phyloP scores from a whole-genome alignment of 2,329 filamentous ascomycete genomes.

The Metarhizium album region DNA sequence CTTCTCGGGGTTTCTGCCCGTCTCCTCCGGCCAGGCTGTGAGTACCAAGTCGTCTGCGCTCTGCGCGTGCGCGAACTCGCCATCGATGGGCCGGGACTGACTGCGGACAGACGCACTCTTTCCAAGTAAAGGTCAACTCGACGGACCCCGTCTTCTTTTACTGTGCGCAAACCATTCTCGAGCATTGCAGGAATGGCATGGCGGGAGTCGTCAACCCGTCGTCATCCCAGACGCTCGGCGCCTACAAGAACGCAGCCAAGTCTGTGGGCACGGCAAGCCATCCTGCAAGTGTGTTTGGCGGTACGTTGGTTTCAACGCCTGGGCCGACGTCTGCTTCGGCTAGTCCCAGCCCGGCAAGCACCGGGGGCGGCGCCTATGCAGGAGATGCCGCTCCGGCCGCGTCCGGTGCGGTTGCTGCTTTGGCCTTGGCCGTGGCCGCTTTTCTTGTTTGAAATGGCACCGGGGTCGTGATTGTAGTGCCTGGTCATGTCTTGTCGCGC shows the following conservation, averaged over 20 bases:
- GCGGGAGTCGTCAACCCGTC: conserved; percentile 13
- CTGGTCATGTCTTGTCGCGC: no score
- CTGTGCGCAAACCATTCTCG: conserved; percentile 8
- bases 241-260: conserved; percentile 5
- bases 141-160: conserved; percentile 17
- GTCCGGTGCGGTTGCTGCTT: conserved; percentile 1
- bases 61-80: no score
- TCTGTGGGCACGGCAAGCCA: conserved; percentile 1
- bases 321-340: conserved; percentile 1
- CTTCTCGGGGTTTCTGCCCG: conserved; percentile 8
- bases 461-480: no score
- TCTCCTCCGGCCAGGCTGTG: neutral
- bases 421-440: conserved; percentile 6
- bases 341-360: neutral
- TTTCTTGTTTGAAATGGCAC: neutral
- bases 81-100: neutral
- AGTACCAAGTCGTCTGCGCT: no score
- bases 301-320: neutral
- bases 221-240: conserved; percentile 7
- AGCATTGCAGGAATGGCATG: conserved; percentile 15
- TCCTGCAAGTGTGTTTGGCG: neutral
- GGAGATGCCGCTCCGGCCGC: neutral
- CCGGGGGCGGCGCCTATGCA: neutral
- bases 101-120: conserved; percentile 7
- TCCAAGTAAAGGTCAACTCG: conserved; percentile 13